Evolutionary conservation across 805 yeast species (phyloP), one percentile per base, ranked within the genome.

Genomic region (Kazachstania bromeliacearum): DNA sequence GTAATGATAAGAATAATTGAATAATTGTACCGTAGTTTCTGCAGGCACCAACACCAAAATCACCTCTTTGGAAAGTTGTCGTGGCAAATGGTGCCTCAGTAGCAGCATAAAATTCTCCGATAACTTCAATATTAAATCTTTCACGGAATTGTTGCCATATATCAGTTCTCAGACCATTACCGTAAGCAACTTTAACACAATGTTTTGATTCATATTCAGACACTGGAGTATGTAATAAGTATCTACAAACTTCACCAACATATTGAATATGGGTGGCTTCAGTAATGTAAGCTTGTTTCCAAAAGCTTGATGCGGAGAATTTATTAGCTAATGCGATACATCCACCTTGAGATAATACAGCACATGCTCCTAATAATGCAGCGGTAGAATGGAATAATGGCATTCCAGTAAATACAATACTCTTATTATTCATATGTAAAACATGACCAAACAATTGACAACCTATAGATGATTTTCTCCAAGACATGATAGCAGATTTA

Each of bases 361-460:
- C 87, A 51, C 88, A 68, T 5, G 80, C 75, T 9, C 96, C 96
- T 37, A 88, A 62, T 59, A 85, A 70, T 0, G 95, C 82, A 3
- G 96, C 96, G 0, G 96, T 88, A 1, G 95, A 85, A 58, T 88
- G 97, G 55, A 89, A 88, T 41, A 89, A 64, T 2, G 97, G 97
- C 97, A 88, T 88, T 1, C 95, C 84, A 0, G 95, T 84, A 62
- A 81, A 82, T 7, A 85, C 77, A 9, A 69, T 72, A 12, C 82
- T 74, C 4, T 63, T 54, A 5, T 57, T 42, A n/a, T 63, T 57
- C 46, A 85, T 66, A 40, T 75, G 70, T 63, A 81, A 71, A 28
- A 84, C 78, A 44, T 70, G 70, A 1, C 85, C 84, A 52, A 85
- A 87, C 18, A 84, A 53, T 2, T 68, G 59, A 1, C 85, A 63